phyloP scores from a whole-genome alignment of 208 protist species.

The Endotrypanum monterogeii region DNA sequence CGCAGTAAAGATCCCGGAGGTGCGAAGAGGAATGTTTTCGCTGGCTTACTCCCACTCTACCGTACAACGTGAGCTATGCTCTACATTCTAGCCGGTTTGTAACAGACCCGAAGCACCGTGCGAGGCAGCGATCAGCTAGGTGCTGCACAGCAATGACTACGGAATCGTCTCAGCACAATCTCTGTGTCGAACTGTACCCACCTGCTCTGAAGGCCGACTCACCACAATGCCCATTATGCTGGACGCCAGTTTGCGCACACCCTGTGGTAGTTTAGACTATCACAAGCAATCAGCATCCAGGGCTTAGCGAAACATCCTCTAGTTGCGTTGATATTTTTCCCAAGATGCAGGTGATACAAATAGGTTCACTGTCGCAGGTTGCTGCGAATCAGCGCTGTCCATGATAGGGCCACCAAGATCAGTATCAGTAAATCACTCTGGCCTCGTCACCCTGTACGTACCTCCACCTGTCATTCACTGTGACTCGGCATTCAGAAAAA shows the following conservation, averaged over 20 bases:
- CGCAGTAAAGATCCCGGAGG: not conserved
- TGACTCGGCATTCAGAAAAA: no score
- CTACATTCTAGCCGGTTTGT: not conserved
- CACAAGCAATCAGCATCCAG: no score
- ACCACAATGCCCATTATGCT: not conserved
- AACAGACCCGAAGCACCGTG: not conserved
- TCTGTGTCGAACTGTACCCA: not conserved
- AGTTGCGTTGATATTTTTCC: no score
- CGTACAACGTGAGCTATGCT: not conserved
- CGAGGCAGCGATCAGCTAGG: not conserved
- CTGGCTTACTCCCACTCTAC: not conserved
- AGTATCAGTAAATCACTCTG: not conserved
- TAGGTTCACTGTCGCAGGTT: conserved; percentile 4
- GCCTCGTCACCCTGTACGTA: not conserved
- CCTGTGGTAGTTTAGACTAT: no score
- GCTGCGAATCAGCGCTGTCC: no score
- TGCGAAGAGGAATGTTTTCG: not conserved
- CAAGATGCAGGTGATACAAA: not conserved
- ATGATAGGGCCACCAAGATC: not conserved
- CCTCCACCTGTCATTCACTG: not conserved
- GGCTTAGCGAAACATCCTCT: no score
- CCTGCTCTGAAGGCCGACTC: not conserved
- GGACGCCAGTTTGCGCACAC: not conserved
- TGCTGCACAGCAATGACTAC: not conserved
- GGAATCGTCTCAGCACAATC: not conserved